Conservation (phyloP, 495 filamentous ascomycete genomes). For the Neurospora tetrasperma region DNA sequence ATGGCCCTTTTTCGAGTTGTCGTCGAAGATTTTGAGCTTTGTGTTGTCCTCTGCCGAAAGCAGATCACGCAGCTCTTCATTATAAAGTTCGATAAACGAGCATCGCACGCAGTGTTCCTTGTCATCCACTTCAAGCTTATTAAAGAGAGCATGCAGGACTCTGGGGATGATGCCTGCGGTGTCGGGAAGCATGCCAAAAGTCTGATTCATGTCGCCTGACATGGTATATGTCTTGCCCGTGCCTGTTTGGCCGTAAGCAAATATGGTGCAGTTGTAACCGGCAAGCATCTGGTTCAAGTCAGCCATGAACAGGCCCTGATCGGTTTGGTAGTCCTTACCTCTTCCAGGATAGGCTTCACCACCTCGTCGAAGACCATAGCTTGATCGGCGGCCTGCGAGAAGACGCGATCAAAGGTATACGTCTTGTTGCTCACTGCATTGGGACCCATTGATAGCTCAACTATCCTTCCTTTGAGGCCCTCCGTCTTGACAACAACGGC, state of each 20-base stretch:
- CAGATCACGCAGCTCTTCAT: slow-evolving; percentile 88
- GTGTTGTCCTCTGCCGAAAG: slow-evolving; percentile 67
- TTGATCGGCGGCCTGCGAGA: slow-evolving; percentile 92
- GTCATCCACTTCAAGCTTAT: slow-evolving; percentile 66
- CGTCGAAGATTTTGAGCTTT: slow-evolving; percentile 94
- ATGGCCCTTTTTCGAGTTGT: slow-evolving; percentile 71
- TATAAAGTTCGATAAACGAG: slow-evolving; percentile 97
- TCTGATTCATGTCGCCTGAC: slow-evolving; percentile 93
- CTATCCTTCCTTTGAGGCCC: slow-evolving; percentile 68
- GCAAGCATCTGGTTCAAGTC: slow-evolving; percentile 61
- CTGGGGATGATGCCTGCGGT: slow-evolving; percentile 91
- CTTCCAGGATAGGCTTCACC: slow-evolving; percentile 80
- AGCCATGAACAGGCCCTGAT: neutral
- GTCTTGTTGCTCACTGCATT: slow-evolving; percentile 90
- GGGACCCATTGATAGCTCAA: slow-evolving; percentile 87
- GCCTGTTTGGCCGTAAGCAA: slow-evolving; percentile 95
- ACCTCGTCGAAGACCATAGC: slow-evolving; percentile 88
- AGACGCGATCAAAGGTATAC: slow-evolving; percentile 94
- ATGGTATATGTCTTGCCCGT: slow-evolving; percentile 99
- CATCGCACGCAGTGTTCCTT: slow-evolving; percentile 87
- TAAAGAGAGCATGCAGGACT: slow-evolving; percentile 75
- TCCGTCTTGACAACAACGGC: slow-evolving; percentile 83
- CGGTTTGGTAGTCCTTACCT: slow-evolving; percentile 45
- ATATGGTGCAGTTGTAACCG: slow-evolving; percentile 98
- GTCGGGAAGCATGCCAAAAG: slow-evolving; percentile 73